Evolutionary conservation across 169 alveolate genomes (phyloP), one percentile per base, ranked within the genome.

Genomic region (Condylostoma magnum): DNA sequence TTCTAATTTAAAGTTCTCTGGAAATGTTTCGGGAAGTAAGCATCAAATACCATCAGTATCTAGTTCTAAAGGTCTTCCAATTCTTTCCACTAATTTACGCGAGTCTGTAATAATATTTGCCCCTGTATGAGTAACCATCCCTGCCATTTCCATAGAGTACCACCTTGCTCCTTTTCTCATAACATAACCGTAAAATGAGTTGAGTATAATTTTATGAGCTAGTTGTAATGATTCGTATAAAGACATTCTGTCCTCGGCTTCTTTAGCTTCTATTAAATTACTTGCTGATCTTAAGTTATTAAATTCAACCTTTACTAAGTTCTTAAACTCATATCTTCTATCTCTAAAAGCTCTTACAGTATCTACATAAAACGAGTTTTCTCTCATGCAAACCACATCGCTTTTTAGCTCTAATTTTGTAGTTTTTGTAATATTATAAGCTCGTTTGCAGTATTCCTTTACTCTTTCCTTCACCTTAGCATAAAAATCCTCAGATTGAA

Each of bases 21-120:
- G 99, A 85, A 98, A 98, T 18, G 96, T 94, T 41, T 92, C 84
- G 10, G 99, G 99, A 30, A 96, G 79, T 83, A 97, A 89, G 55
- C 99, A 93, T 99, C 99, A 98, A 47, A 98, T 96, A 47, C 99
- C 99, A 85, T 98, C 99, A 4, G 99, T 98, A 90, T 98, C 99
- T 74, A 98, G 91, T 87, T 98, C 99, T 56, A 98, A 80, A 22
- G 99, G 99, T 65, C 92, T 93, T 34, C 99, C 99, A 28, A 98
- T 89, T 79, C 95, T 84, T 73, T 96, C 99, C 15, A 96, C 86
- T 46, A 57, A 77, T 44, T 73, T 58, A 78, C 95, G 86, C 20
- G 98, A 94, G 56, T 88, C 94, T 53, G 95, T 95, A 74, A 98
- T 98, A 51, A 97, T 94, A 65, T 89, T 93, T 2, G 99, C 97